Evolutionary conservation across 176 grass and related monocot species (phyloP).

Genomic region (Elymus sibiricus): DNA sequence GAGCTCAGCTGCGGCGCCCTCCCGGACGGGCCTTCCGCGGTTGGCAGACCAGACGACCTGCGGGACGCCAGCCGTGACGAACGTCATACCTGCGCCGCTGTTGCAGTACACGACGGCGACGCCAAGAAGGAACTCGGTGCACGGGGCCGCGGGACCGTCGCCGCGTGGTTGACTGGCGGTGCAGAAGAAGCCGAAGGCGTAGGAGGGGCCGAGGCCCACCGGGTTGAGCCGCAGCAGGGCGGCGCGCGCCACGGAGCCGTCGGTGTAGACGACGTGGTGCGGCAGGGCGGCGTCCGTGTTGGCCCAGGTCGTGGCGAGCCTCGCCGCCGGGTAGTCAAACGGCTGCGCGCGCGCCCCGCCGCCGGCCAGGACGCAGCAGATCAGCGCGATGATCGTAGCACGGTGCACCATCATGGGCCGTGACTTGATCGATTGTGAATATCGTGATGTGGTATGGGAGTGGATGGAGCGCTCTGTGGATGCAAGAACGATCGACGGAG

Average conservation of each 20-base stretch:
- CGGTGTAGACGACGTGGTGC: conserved; percentile 28
- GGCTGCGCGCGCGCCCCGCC: background rate
- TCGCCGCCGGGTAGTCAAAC: conserved; percentile 37
- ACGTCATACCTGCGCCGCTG: conserved; percentile 36
- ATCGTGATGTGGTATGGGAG: too few species aligned
- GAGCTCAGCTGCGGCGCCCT: conserved; percentile 16
- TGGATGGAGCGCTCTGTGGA: too few species aligned
- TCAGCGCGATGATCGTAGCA: background rate
- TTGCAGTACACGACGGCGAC: conserved; percentile 41
- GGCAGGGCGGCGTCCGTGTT: conserved; percentile 31
- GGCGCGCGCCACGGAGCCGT: conserved; percentile 41
- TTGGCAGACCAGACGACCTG: conserved; percentile 51
- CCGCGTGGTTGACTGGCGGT: background rate
- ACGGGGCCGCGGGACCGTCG: background rate
- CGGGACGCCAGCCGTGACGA: conserved; percentile 20
- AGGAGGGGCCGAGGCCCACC: conserved; percentile 28
- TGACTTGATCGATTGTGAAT: background rate
- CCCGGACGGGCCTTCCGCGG: conserved; percentile 11
- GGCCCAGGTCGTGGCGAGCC: background rate
- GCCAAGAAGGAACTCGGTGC: conserved; percentile 36
- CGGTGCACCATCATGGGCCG: background rate
- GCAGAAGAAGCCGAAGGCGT: conserved; percentile 56
- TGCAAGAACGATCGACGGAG: too few species aligned
- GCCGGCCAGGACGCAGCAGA: background rate
- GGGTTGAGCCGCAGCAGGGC: conserved; percentile 43